Conservation (phyloP, 306 rosid species). For the Arachis hypogaea region DNA sequence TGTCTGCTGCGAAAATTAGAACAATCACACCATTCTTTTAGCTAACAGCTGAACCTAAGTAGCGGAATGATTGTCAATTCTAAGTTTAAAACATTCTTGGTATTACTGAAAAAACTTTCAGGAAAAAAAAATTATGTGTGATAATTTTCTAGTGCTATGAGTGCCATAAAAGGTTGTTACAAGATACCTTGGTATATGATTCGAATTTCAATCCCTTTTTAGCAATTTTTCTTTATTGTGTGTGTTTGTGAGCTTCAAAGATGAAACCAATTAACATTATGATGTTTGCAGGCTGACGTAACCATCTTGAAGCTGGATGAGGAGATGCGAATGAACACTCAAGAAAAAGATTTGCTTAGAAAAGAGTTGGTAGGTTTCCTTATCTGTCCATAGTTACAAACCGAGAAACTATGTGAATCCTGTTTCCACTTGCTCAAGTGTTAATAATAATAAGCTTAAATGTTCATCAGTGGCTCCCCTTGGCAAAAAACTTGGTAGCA, state of each 20-base stretch:
- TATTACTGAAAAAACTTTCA: neutral
- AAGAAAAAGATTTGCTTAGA: slow-evolving; percentile 65
- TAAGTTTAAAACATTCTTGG: neutral
- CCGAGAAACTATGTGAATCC: slow-evolving; percentile 9
- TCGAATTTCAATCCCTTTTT: slow-evolving; percentile 9
- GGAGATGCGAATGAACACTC: slow-evolving; percentile 53
- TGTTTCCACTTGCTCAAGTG: slow-evolving; percentile 23
- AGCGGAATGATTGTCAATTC: slow-evolving; percentile 17
- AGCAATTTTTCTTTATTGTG: neutral
- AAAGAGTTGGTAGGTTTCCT: slow-evolving; percentile 65
- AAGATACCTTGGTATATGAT: slow-evolving; percentile 32
- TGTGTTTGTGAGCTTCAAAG: neutral
- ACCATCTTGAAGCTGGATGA: slow-evolving; percentile 62
- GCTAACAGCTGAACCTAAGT: neutral
- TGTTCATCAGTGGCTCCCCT: no score
- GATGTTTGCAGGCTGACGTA: slow-evolving; percentile 69
- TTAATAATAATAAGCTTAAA: no score
- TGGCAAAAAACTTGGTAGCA: neutral
- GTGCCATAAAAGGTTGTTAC: slow-evolving; percentile 19
- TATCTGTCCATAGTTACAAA: neutral
- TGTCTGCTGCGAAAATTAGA: slow-evolving; percentile 25
- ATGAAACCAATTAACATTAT: slow-evolving; percentile 32
- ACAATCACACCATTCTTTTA: slow-evolving; percentile 1
- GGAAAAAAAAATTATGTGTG: neutral
- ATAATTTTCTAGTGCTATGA: slow-evolving; percentile 3